These are phyloP conservation scores for Pseudognaphalium luteoalbum DNA, from an alignment of 129 eudicot species.

Conservation along the genomic window DNA sequence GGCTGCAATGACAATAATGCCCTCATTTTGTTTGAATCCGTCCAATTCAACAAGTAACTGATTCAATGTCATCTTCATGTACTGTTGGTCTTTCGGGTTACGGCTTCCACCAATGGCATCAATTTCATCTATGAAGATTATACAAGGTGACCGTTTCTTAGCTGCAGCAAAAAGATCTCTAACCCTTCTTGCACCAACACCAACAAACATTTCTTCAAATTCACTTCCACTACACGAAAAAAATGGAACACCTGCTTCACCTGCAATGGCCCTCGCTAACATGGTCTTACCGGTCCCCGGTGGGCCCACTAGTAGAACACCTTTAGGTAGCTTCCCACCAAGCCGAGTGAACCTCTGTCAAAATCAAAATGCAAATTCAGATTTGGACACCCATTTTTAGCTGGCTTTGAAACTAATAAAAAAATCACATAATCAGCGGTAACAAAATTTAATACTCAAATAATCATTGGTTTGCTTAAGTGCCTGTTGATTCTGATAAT, in stretches of 20 bases:
- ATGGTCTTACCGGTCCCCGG: constrained; percentile 98
- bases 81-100: constrained; percentile 94
- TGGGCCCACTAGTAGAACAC: constrained; percentile 95
- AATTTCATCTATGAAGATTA: constrained; percentile 88
- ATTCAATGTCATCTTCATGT: constrained; percentile 94
- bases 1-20: constrained; percentile 93
- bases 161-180: constrained; percentile 97
- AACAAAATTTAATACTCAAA: neutral
- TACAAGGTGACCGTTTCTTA: constrained; percentile 93
- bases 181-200: constrained; percentile 96
- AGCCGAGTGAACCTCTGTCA: constrained; percentile 88
- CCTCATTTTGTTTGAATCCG: constrained; percentile 95
- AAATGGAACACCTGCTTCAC: constrained; percentile 97
- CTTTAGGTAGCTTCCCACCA: constrained; percentile 98
- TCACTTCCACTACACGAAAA: constrained; percentile 96
- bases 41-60: constrained; percentile 95
- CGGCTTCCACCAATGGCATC: constrained; percentile 99
- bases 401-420: neutral
- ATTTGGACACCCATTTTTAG: neutral
- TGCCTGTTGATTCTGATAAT: neutral
- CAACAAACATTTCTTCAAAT: constrained; percentile 99
- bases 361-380: neutral
- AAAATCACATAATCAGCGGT: neutral
- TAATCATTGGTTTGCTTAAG: neutral
- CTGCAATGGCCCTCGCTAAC: constrained; percentile 97